A percentile compares a stretch with the other conserved stretches of the same genome.
Conservation (phyloP, 2,329 filamentous ascomycete species). For the Neoascochyta sp. region DNA sequence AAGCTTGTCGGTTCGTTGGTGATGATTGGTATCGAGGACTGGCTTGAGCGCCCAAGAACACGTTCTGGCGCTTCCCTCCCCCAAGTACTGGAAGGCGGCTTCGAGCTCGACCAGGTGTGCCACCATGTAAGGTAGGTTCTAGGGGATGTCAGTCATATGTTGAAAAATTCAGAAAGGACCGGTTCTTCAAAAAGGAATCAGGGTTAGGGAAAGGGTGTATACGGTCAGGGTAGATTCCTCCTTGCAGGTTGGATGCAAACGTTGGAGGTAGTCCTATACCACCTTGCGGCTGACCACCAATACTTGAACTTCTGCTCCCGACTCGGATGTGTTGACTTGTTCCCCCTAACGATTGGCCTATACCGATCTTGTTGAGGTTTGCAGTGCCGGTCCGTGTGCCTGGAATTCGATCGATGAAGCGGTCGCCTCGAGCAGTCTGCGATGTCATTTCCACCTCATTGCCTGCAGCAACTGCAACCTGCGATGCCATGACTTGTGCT, state of each 20-base stretch:
- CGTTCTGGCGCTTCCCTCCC: slow-evolving; percentile 23
- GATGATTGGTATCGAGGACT: slow-evolving; percentile 27
- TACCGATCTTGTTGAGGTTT: slow-evolving; percentile 18
- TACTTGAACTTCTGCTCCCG: slow-evolving; percentile 25
- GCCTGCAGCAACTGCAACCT: slow-evolving; percentile 54
- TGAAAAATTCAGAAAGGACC: slow-evolving; percentile 1
- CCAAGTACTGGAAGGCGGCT: slow-evolving; percentile 30
- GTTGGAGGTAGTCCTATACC: slow-evolving; percentile 15
- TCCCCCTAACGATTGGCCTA: slow-evolving; percentile 11
- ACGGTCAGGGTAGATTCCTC: slow-evolving; percentile 19
- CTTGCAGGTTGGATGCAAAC: slow-evolving; percentile 21
- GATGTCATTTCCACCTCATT: slow-evolving; percentile 40
- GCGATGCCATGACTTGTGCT: slow-evolving; percentile 51
- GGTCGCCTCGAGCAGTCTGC: slow-evolving; percentile 25
- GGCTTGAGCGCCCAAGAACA: slow-evolving; percentile 13
- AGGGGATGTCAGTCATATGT: slow-evolving; percentile 5
- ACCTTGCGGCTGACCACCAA: slow-evolving; percentile 20
- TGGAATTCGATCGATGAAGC: slow-evolving; percentile 29
- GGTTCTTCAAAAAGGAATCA: not conserved
- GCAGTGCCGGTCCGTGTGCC: slow-evolving; percentile 24
- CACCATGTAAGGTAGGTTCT: slow-evolving; percentile 23
- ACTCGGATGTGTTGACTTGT: slow-evolving; percentile 16
- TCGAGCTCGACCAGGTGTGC: slow-evolving; percentile 28
- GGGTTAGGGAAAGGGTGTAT: slow-evolving; percentile 1
- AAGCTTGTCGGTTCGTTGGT: too few relatives aligned